Evolutionary conservation across 2,329 filamentous ascomycete genomes (phyloP).

Genomic region (Paracamarosporium sp.): DNA sequence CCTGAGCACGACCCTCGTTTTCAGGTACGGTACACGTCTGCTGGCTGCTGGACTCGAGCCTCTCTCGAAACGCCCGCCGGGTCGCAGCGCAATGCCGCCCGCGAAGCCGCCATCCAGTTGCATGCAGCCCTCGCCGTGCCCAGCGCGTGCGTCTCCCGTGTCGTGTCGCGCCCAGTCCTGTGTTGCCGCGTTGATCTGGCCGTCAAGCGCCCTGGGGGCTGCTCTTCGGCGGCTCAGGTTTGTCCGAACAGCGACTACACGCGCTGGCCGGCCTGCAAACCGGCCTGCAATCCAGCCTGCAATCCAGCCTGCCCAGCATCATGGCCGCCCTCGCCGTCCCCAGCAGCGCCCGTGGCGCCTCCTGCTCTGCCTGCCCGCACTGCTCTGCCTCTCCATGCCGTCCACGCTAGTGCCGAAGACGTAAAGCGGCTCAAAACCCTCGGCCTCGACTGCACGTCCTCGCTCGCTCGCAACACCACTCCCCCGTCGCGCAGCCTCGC

Average conservation of each 20-base stretch:
- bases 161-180: too few species aligned
- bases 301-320: too few species aligned
- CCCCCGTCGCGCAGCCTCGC: slow-evolving; percentile 17
- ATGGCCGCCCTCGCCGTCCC: slow-evolving; percentile 5
- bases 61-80: neutral
- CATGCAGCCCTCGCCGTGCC: neutral
- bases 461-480: slow-evolving; percentile 25
- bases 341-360: slow-evolving; percentile 21
- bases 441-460: slow-evolving; percentile 27
- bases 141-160: neutral
- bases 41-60: neutral
- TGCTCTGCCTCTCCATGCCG: slow-evolving; percentile 15
- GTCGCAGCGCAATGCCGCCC: too few species aligned
- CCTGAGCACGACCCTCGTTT: slow-evolving; percentile 21
- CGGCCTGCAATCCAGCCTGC: slow-evolving; percentile 18
- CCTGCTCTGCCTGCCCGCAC: slow-evolving; percentile 7
- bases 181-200: too few species aligned
- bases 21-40: slow-evolving; percentile 22
- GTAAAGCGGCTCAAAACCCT: slow-evolving; percentile 41
- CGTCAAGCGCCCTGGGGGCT: slow-evolving; percentile 22
- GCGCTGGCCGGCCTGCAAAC: slow-evolving; percentile 11
- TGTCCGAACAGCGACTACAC: slow-evolving; percentile 38
- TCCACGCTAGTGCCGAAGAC: slow-evolving; percentile 41
- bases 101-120: neutral
- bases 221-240: slow-evolving; percentile 30